Conservation (phyloP, 2,329 filamentous ascomycete species). For the Cercospora sojina region DNA sequence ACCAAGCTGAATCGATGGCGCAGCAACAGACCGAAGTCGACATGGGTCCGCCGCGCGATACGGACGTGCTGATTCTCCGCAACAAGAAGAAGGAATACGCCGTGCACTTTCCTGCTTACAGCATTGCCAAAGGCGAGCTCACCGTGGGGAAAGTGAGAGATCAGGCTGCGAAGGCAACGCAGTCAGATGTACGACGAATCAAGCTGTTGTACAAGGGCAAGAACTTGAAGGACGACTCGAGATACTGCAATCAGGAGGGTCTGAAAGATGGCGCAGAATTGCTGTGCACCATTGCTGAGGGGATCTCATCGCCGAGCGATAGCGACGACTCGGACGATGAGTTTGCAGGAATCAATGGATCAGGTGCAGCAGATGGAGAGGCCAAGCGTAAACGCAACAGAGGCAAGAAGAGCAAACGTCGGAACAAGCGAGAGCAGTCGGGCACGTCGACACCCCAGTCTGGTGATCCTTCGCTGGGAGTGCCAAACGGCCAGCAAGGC, state of each 20-base stretch:
- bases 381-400: slow-evolving; percentile 44
- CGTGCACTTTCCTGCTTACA: slow-evolving; percentile 71
- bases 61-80: slow-evolving; percentile 70
- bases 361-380: slow-evolving; percentile 29
- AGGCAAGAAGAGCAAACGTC: slow-evolving; percentile 46
- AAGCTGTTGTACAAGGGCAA: slow-evolving; percentile 73
- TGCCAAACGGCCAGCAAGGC: slow-evolving; percentile 37
- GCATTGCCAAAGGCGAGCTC: slow-evolving; percentile 72
- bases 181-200: slow-evolving; percentile 57
- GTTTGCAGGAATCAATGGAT: slow-evolving; percentile 34
- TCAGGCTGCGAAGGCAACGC: slow-evolving; percentile 66
- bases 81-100: slow-evolving; percentile 65
- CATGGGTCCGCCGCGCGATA: slow-evolving; percentile 53
- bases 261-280: slow-evolving; percentile 61
- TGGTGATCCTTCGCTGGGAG: slow-evolving; percentile 40
- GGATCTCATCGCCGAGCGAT: slow-evolving; percentile 41
- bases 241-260: slow-evolving; percentile 58
- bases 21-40: slow-evolving; percentile 45
- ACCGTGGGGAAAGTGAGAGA: slow-evolving; percentile 65
- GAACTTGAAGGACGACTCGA: slow-evolving; percentile 64
- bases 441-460: slow-evolving; percentile 37
- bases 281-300: slow-evolving; percentile 58
- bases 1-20: slow-evolving; percentile 35
- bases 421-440: slow-evolving; percentile 43
- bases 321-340: slow-evolving; percentile 46